These are phyloP conservation scores for Calamus simplicifolius DNA, from an alignment of 176 grass and related monocot species.

Conservation along the genomic window DNA sequence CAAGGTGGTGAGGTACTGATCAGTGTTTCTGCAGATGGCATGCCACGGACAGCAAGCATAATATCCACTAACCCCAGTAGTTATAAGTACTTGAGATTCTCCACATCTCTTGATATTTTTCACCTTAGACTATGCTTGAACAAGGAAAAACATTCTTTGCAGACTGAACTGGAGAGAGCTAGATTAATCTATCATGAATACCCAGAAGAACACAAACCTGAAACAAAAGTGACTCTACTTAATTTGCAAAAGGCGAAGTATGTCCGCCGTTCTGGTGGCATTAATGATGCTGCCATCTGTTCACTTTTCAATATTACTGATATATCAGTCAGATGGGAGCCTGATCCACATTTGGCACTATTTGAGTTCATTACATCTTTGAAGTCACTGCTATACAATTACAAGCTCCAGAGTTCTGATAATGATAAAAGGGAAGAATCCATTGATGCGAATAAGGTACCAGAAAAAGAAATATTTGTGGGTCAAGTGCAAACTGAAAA, in stretches of 20 bases:
- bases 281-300: slow-evolving; percentile 58
- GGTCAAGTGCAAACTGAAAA: slow-evolving; percentile 50
- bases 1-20: slow-evolving; percentile 78
- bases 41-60: slow-evolving; percentile 65
- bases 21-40: slow-evolving; percentile 45
- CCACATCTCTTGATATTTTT: slow-evolving; percentile 65
- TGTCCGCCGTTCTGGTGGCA: slow-evolving; percentile 67
- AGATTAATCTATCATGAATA: slow-evolving; percentile 57
- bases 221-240: slow-evolving; percentile 45
- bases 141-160: slow-evolving; percentile 80
- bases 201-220: slow-evolving; percentile 44
- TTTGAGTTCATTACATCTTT: slow-evolving; percentile 59
- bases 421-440: slow-evolving; percentile 59
- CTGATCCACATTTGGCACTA: slow-evolving; percentile 77
- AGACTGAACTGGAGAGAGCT: slow-evolving; percentile 70
- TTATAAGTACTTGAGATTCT: slow-evolving; percentile 67
- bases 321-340: slow-evolving; percentile 63
- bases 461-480: slow-evolving; percentile 32
- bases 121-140: slow-evolving; percentile 49
- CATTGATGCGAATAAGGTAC: slow-evolving; percentile 28
- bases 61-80: slow-evolving; percentile 35
- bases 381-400: slow-evolving; percentile 59
- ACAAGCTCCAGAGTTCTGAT: slow-evolving; percentile 51
- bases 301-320: slow-evolving; percentile 80
- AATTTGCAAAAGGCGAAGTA: slow-evolving; percentile 81